Base-by-base conservation (phyloP, 495 filamentous ascomycete species). In the Penicillium nucicola region DNA sequence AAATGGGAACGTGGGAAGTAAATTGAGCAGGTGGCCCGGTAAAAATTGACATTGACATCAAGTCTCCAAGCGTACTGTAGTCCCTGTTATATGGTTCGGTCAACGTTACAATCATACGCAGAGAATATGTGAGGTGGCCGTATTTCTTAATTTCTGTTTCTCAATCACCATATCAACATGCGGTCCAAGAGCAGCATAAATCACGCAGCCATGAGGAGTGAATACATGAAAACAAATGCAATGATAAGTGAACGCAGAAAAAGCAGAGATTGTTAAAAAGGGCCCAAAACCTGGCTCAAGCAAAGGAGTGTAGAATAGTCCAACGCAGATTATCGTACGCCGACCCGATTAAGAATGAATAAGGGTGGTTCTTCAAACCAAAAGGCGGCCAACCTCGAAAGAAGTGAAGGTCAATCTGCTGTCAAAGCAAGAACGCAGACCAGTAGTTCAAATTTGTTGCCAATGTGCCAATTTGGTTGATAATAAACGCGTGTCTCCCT, bases 341-440 rank as follows among this genome's bases (percentile, higher is more conserved):
- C 55, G 18, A 40, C 45, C 25, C 57, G 23, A 70, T 59, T 66
- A 60, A 68, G 71, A 64, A 36, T 20, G 57, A 57, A 28, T 62
- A 65, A 43, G 49, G 55, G 44, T 57, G 55, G 57, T 60, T 54
- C 14, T 53, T 65, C 51, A 59, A 66, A 68, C 61, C 64, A 57
- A 58, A 66, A 42, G 55, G 59, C 57, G 72, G 72, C 75, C 74
- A 71, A 69, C 73, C 71, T 75, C 74, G 56, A 56, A 53, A 65
- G 69, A 74, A 72, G 52, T 51, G 62, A 66, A 66, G 50, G 65
- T 60, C 50, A 52, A 57, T 56, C 41, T 62, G 60, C 53, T 55
- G 55, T 58, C 42, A 61, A 58, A 65, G 48, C 50, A 62, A 59
- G 55, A 52, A 45, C 42, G 52, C 34, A 49, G 49, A 56, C 55